These are phyloP conservation scores for Sinapis alba DNA, from an alignment of 441 rosid genomes.

Conservation along the genomic window DNA sequence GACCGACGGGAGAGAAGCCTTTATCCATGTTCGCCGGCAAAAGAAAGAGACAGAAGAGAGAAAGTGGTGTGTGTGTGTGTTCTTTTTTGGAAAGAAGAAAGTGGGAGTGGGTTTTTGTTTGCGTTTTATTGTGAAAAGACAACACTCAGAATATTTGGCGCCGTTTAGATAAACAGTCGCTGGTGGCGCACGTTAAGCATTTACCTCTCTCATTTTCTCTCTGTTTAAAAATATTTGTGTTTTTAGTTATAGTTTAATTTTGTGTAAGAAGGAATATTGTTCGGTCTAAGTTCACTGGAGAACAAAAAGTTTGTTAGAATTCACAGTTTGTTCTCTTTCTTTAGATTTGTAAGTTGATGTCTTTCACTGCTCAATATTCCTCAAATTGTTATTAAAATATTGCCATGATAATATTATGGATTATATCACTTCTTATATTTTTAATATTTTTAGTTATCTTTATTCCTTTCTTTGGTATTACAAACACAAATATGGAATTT, in stretches of 20 bases:
- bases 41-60: conserved; percentile 23
- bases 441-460: neutral
- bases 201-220: neutral
- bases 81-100: conserved; percentile 36
- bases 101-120: conserved; percentile 40
- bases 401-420: conserved; percentile 12
- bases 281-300: conserved; percentile 28
- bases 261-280: conserved; percentile 21
- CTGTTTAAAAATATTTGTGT: neutral
- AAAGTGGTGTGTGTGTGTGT: conserved; percentile 25
- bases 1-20: conserved; percentile 85
- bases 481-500: neutral
- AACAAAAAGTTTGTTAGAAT: neutral
- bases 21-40: conserved; percentile 50
- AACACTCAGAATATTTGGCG: conserved; percentile 63
- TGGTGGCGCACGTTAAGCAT: conserved; percentile 40
- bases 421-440: neutral
- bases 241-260: neutral
- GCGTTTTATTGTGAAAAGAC: conserved; percentile 39
- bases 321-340: neutral
- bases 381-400: conserved; percentile 12
- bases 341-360: conserved; percentile 17
- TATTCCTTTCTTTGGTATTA: conserved; percentile 1
- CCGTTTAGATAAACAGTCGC: conserved; percentile 56
- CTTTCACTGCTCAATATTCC: neutral